A percentile compares a stretch with the other conserved stretches of the same genome.
phyloP scores from a whole-genome alignment of 2,329 filamentous ascomycete species.

The Dactylonectria macrodidyma region DNA sequence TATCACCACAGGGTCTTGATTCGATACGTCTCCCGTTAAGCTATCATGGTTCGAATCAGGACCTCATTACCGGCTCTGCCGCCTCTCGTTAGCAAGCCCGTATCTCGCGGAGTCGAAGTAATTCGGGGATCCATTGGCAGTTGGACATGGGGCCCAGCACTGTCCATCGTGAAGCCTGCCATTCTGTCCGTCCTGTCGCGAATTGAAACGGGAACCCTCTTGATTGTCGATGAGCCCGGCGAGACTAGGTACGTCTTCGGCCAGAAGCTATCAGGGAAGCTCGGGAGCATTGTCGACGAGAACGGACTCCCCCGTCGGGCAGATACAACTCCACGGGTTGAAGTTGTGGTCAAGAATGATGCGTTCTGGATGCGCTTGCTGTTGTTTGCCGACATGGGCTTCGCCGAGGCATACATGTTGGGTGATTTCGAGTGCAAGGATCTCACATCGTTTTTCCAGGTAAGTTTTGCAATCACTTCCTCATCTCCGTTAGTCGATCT shows the following conservation, averaged over 20 bases:
- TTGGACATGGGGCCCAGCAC: slow-evolving; percentile 63
- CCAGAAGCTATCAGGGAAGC: slow-evolving; percentile 58
- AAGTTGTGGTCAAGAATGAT: slow-evolving; percentile 74
- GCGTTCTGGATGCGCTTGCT: slow-evolving; percentile 79
- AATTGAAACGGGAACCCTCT: slow-evolving; percentile 64
- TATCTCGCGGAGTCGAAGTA: slow-evolving; percentile 57
- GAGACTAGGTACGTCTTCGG: slow-evolving; percentile 61
- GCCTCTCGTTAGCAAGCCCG: slow-evolving; percentile 54
- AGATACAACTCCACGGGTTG: slow-evolving; percentile 59
- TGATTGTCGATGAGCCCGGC: slow-evolving; percentile 63
- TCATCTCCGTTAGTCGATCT: too few relatives aligned
- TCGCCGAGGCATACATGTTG: slow-evolving; percentile 81
- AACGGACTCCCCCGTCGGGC: slow-evolving; percentile 53
- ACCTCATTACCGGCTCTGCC: slow-evolving; percentile 53
- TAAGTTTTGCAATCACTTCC: slow-evolving; percentile 48
- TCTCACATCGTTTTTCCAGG: slow-evolving; percentile 78
- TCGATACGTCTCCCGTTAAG: not conserved
- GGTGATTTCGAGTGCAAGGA: slow-evolving; percentile 78
- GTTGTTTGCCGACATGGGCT: slow-evolving; percentile 82
- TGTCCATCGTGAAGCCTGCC: slow-evolving; percentile 62
- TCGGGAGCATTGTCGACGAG: slow-evolving; percentile 54
- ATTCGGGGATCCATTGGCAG: slow-evolving; percentile 60
- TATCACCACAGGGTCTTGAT: not conserved
- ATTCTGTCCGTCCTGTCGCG: slow-evolving; percentile 62
- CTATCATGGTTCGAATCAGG: slow-evolving; percentile 27